phyloP scores from a whole-genome alignment of 148 eudicot genomes.

The Linanthus parryae region DNA sequence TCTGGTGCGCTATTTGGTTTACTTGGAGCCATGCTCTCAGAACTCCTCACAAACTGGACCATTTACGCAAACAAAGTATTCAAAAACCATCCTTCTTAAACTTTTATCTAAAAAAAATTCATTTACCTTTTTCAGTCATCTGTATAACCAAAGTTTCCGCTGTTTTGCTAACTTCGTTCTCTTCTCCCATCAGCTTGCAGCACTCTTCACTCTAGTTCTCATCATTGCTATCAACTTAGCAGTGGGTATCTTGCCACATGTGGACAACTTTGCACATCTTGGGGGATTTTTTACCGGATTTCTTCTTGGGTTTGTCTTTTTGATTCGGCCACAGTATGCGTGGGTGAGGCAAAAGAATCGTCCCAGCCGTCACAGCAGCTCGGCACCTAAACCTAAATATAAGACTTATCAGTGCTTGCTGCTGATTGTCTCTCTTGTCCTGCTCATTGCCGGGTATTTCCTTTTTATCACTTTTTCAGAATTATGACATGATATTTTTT shows the following conservation, averaged over 20 bases:
- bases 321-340: slow-evolving; percentile 84
- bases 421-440: slow-evolving; percentile 29
- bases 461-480: not conserved
- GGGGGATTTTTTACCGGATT: slow-evolving; percentile 90
- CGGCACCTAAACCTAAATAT: slow-evolving; percentile 44
- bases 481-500: not conserved
- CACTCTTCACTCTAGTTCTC: slow-evolving; percentile 52
- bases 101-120: not conserved
- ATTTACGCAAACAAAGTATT: slow-evolving; percentile 85
- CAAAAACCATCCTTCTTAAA: not conserved
- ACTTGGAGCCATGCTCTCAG: slow-evolving; percentile 94
- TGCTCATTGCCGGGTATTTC: slow-evolving; percentile 51
- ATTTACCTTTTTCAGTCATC: not conserved
- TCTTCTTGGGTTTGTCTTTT: slow-evolving; percentile 66
- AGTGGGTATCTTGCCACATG: slow-evolving; percentile 83
- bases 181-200: slow-evolving; percentile 38
- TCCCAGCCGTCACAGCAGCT: slow-evolving; percentile 21
- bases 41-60: slow-evolving; percentile 85
- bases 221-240: slow-evolving; percentile 65
- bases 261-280: slow-evolving; percentile 89
- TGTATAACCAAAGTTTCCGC: not conserved
- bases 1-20: slow-evolving; percentile 94
- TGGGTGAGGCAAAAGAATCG: slow-evolving; percentile 49
- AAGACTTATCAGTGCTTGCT: slow-evolving; percentile 57
- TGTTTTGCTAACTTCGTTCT: not conserved